A percentile compares a stretch with the other conserved stretches of the same genome.
Conservation (phyloP, 176 grass and related monocot species). For the Paspalum vaginatum region DNA sequence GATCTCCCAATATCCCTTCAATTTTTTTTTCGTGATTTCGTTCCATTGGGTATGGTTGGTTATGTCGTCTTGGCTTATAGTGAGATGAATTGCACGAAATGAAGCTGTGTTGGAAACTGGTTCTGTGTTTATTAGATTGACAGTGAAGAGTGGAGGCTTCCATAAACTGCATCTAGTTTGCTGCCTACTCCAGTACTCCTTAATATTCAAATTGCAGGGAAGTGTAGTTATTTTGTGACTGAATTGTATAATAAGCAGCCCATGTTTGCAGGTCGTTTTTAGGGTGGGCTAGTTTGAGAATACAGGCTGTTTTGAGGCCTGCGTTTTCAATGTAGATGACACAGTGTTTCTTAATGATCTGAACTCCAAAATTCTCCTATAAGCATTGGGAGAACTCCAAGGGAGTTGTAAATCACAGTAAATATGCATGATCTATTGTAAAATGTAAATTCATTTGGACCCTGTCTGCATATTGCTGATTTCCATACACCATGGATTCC, state of each 20-base stretch:
- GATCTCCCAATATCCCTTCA: neutral
- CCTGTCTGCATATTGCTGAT: neutral
- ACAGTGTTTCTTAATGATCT: neutral
- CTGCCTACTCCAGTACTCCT: neutral
- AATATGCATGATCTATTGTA: neutral
- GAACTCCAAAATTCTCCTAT: neutral
- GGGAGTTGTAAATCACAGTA: neutral
- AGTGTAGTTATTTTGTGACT: neutral
- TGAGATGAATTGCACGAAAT: neutral
- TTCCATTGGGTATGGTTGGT: neutral
- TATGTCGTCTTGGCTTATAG: neutral
- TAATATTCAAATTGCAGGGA: neutral
- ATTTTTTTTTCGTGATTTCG: constrained; percentile 2
- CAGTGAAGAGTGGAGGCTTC: neutral
- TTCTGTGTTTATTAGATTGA: constrained; percentile 21
- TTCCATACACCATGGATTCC: neutral
- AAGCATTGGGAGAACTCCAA: neutral
- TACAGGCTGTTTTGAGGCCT: neutral
- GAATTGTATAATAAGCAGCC: neutral
- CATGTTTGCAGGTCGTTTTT: neutral
- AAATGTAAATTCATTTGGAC: neutral
- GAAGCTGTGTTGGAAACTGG: neutral
- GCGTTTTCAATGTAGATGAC: neutral
- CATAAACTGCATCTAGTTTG: neutral
- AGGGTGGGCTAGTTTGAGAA: neutral